Evolutionary conservation across 176 grass and related monocot species (phyloP), one percentile per base, ranked within the genome.

Genomic region (Coix lacrymajobi): DNA sequence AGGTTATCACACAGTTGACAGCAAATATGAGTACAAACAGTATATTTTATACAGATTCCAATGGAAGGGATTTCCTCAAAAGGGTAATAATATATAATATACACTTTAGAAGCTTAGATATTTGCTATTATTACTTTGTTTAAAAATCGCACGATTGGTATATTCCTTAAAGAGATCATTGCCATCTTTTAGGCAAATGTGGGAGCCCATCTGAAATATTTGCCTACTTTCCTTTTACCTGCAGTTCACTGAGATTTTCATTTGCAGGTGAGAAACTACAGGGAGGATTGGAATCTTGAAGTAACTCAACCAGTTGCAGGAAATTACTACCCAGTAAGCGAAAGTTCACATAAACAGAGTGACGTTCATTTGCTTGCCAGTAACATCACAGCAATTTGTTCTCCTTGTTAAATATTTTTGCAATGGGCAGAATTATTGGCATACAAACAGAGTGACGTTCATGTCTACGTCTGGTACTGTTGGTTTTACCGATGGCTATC

Each of bases 1-100:
- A 97, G 83, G 74, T 94, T 28, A 87, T 97, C 28, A 92, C 89
- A 30, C 80, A 83, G 44, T 43, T 97, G 80, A 97, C 89, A 19
- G 66, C 94, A 85, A 90, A 94, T 66, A 94, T 97, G 94, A 79
- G 73, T 43, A 97, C 94, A 2, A 87, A 94, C 72, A 66, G 73
- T 32, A 92, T 87, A 87, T 92, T 94, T 79, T 97, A 90, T 73
- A 94, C 94, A 11, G 94, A 97, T 87, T 94, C 94, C n/a, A 97
- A 97, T 71, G 94, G 94, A 82, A 88, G 92, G 67, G 94, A 97
- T 90, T 97, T 97, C 69, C 62, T 97, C 74, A 92, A 92, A 89
- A 89, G 94, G 92, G 94, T 94, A 88, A 51, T 31, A 45, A 61
- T 51, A 13, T 58, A 72, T 57, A 43, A 56, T 41, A 56, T 72